Base-by-base conservation (phyloP, 73 alveolate genomes). In the Paramecium sonneborni region DNA sequence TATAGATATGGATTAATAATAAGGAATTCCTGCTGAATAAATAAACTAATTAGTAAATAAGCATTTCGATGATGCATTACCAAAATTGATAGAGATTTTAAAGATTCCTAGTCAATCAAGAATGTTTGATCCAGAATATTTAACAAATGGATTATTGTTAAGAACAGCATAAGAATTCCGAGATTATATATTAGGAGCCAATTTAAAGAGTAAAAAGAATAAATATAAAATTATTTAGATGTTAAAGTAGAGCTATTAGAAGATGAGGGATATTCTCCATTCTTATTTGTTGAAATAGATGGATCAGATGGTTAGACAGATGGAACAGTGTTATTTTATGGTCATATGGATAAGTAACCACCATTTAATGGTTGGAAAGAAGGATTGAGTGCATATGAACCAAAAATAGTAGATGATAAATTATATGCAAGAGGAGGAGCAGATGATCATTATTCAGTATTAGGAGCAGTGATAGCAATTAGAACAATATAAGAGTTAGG, bases 361-460 rank as follows among this genome's bases (percentile, higher is more conserved):
- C 98, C 93, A 57, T 85, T 95, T 86, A 41, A 67, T 7, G 97
- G 97, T 23, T 95, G 98, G 98, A 46, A 41, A 1, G 97, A 95
- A 95, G 98, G 98, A 11, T 68, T 95, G 38, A 92, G 93, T 34
- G 95, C 97, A 2, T 79, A 90, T 43, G 82, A 58, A 35, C 98
- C 98, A 12, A 95, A 86, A n/a, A 95, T 95, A n/a, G 93, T 57
- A 46, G 99, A 95, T 26, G 97, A 92, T 20, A 95, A 92, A 57
- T 67, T 95, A 41, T 95, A 95, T 93, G 97, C 96, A 15, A 94
- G 98, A 95, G 98, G 99, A 24, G 95, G 98, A 23, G 86, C 98
- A 18, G 99, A 98, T 95, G 99, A 98, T 93, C 99, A 98, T 24
- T 98, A 97, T 88, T 93, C 97, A 69, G 84, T 97, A 6, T 96